phyloP scores from a whole-genome alignment of 805 yeast genomes.

The Kockiozyma suomiensis region DNA sequence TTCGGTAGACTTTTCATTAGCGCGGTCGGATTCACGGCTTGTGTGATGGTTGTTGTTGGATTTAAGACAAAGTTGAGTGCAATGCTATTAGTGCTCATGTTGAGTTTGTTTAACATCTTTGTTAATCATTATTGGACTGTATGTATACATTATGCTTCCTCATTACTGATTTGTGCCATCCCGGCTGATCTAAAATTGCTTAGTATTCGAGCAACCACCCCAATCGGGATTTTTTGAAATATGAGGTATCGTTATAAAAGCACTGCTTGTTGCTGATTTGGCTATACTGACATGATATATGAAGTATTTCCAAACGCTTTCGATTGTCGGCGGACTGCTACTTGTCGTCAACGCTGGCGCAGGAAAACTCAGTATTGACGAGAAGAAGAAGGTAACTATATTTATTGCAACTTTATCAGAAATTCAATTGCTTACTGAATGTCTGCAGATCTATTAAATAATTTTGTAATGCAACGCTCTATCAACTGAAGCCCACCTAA shows the following conservation, averaged over 20 bases:
- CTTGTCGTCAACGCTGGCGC: conserved; percentile 95
- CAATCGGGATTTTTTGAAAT: conserved; percentile 83
- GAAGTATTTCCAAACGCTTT: conserved; percentile 82
- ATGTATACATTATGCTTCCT: too few species aligned
- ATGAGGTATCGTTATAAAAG: conserved; percentile 58
- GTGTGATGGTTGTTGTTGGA: conserved; percentile 83
- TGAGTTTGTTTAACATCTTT: conserved; percentile 73
- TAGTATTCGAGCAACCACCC: conserved; percentile 63
- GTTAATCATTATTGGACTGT: conserved; percentile 86
- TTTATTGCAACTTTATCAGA: background rate
- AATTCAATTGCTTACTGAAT: too few species aligned
- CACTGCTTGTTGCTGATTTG: background rate
- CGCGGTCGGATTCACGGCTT: conserved; percentile 67
- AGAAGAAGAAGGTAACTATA: conserved; percentile 76
- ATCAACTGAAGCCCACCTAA: too few species aligned
- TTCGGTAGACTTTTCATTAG: conserved; percentile 64
- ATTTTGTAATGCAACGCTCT: too few species aligned
- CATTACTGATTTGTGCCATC: too few species aligned
- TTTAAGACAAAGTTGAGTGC: conserved; percentile 92
- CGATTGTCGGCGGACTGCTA: conserved; percentile 91
- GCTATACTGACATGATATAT: background rate
- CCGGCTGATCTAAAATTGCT: too few species aligned
- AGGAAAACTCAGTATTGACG: conserved; percentile 90
- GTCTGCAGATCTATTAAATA: conserved; percentile 4
- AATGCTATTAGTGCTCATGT: conserved; percentile 60